Percentiles rank a stretch among this genome's conserved stretches.
These are phyloP conservation scores for Syzygium oleosum DNA, from an alignment of 345 rosid genomes.

Conservation along the genomic window DNA sequence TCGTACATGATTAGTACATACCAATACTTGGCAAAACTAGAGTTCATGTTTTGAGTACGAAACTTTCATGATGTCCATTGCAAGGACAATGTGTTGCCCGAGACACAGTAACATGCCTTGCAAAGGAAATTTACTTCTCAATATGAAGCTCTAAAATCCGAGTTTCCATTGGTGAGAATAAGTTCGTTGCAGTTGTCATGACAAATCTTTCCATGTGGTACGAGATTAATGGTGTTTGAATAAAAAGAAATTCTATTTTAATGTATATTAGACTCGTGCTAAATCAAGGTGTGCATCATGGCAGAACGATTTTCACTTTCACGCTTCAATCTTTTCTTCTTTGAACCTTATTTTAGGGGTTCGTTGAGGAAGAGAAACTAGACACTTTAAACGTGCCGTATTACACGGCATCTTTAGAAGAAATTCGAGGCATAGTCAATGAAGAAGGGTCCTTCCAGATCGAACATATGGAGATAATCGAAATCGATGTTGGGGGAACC, in stretches of 20 bases:
- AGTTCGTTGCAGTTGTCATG: too few relatives aligned
- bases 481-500: background rate
- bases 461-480: background rate
- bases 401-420: constrained; percentile 1
- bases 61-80: background rate
- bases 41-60: background rate
- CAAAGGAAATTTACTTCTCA: background rate
- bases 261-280: background rate
- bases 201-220: background rate
- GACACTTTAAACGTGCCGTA: constrained; percentile 7
- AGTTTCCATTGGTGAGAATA: background rate
- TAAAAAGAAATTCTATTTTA: background rate
- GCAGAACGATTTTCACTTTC: background rate
- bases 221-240: background rate
- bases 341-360: background rate
- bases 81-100: background rate
- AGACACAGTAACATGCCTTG: background rate
- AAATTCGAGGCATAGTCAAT: background rate
- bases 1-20: too few relatives aligned
- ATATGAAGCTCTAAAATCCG: background rate
- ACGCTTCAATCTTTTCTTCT: background rate
- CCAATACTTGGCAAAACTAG: background rate
- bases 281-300: background rate
- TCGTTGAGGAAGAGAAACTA: constrained; percentile 11
- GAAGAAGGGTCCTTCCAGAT: background rate